Conservation (phyloP, 2,329 filamentous ascomycete species). For the Septoria petroselini region DNA sequence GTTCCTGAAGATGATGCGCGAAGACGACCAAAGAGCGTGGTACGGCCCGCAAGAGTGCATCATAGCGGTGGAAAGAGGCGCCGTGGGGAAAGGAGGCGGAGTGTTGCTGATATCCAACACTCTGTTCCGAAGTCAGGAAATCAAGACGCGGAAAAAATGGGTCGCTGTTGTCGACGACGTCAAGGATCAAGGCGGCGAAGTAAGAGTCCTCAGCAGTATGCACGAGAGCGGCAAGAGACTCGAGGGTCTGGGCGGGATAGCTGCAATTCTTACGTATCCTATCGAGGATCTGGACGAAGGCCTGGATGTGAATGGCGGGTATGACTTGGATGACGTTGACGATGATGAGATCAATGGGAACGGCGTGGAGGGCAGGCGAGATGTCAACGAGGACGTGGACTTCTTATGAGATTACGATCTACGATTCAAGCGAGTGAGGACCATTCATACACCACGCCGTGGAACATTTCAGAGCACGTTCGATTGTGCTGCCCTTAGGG, state of each 20-base stretch:
- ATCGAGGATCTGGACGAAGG: constrained; percentile 74
- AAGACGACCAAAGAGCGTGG: constrained; percentile 84
- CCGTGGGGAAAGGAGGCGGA: constrained; percentile 81
- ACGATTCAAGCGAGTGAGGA: not conserved
- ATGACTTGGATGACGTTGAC: constrained; percentile 23
- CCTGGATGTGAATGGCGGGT: constrained; percentile 25
- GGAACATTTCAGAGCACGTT: not conserved
- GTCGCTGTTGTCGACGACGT: constrained; percentile 85
- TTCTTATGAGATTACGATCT: constrained; percentile 19
- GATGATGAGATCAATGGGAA: constrained; percentile 13
- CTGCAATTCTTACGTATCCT: constrained; percentile 86
- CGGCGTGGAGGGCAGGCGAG: constrained; percentile 25
- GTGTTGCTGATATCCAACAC: constrained; percentile 82
- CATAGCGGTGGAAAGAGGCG: constrained; percentile 78
- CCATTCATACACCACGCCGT: no score
- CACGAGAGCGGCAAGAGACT: constrained; percentile 89
- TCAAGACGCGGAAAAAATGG: constrained; percentile 73
- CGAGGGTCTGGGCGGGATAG: constrained; percentile 80
- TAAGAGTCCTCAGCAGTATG: constrained; percentile 82
- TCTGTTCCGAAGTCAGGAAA: constrained; percentile 78
- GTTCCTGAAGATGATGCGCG: constrained; percentile 72
- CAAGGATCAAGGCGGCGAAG: constrained; percentile 77
- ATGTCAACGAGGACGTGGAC: constrained; percentile 26
- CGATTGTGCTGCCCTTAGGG: constrained; percentile 3
- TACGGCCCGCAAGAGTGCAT: constrained; percentile 84